Percentiles rank a stretch among this genome's conserved stretches.
These are phyloP conservation scores for Coemansia sp. DNA, from an alignment of 192 early-diverging fungal species.

Conservation along the genomic window DNA sequence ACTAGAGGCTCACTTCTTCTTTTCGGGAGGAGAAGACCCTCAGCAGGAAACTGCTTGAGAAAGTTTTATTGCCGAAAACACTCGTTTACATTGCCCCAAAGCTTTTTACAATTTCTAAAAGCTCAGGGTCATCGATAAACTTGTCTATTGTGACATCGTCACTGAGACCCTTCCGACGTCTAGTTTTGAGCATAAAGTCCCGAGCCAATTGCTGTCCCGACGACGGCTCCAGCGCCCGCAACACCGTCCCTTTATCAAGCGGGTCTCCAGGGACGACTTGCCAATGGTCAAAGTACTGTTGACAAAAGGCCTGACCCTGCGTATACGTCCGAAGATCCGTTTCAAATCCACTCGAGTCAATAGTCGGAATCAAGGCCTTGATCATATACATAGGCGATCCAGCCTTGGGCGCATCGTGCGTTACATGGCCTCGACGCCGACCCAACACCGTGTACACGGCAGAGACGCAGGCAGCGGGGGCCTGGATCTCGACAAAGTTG, in stretches of 20 bases:
- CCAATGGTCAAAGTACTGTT: conserved; percentile 99
- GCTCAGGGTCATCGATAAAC: conserved; percentile 70
- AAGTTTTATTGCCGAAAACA: neutral
- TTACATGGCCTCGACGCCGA: conserved; percentile 94
- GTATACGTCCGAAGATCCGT: conserved; percentile 96
- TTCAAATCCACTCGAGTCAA: conserved; percentile 96
- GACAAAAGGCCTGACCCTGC: conserved; percentile 96
- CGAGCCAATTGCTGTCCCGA: conserved; percentile 79
- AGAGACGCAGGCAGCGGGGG: conserved; percentile 93
- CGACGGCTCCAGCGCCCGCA: conserved; percentile 82
- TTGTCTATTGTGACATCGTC: conserved; percentile 84
- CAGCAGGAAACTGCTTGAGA: no score
- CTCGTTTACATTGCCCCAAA: neutral
- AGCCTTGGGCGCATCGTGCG: conserved; percentile 90
- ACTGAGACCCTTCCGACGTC: conserved; percentile 88
- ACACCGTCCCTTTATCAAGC: conserved; percentile 82
- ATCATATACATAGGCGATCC: conserved; percentile 94
- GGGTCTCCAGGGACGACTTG: conserved; percentile 98
- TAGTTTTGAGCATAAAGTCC: conserved; percentile 99
- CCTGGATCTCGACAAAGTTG: conserved; percentile 95
- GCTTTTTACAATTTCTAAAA: conserved; percentile 36
- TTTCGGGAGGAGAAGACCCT: no score
- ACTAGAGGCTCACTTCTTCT: no score
- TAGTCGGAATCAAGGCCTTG: conserved; percentile 92
- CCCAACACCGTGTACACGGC: conserved; percentile 94